These are phyloP conservation scores for Tolypocladium inflatum DNA, from an alignment of 2,329 filamentous ascomycete species.

Conservation along the genomic window DNA sequence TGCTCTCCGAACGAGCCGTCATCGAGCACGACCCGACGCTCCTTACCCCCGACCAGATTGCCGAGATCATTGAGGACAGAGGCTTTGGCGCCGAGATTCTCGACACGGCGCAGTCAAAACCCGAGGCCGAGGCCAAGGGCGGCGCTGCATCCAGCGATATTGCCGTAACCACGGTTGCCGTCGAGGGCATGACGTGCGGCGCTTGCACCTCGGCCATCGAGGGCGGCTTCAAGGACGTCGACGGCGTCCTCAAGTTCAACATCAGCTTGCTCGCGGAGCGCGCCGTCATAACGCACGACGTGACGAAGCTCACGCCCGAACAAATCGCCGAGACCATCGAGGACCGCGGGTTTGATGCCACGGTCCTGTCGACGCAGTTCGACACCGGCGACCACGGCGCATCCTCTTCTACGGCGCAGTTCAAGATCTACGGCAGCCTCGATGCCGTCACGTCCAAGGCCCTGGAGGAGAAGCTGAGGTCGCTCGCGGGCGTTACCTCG, in stretches of 20 bases:
- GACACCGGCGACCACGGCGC: slow-evolving; percentile 45
- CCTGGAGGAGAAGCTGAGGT: slow-evolving; percentile 58
- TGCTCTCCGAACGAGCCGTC: slow-evolving; percentile 77
- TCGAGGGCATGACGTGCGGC: slow-evolving; percentile 96
- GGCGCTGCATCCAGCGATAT: slow-evolving; percentile 25
- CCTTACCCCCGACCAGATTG: slow-evolving; percentile 41
- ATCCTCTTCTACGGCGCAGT: slow-evolving; percentile 54
- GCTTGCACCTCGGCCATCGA: slow-evolving; percentile 92
- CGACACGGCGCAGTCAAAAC: slow-evolving; percentile 50
- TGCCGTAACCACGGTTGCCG: slow-evolving; percentile 72
- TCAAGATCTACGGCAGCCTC: slow-evolving; percentile 75
- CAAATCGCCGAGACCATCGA: slow-evolving; percentile 78
- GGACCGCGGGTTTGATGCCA: slow-evolving; percentile 80
- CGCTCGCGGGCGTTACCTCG: slow-evolving; percentile 62
- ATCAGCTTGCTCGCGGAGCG: slow-evolving; percentile 90
- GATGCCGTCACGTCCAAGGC: slow-evolving; percentile 62
- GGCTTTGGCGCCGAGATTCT: slow-evolving; percentile 76
- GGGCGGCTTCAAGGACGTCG: slow-evolving; percentile 64
- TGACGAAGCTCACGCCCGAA: slow-evolving; percentile 57
- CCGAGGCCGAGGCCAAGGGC: slow-evolving; percentile 15
- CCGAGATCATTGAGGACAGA: slow-evolving; percentile 55
- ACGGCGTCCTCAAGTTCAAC: slow-evolving; percentile 81
- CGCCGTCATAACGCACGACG: slow-evolving; percentile 78
- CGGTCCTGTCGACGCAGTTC: slow-evolving; percentile 65
- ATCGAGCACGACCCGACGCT: slow-evolving; percentile 64